These are phyloP conservation scores for Cladosporium sp. DNA, from an alignment of 2,329 filamentous ascomycete genomes.

Conservation along the genomic window DNA sequence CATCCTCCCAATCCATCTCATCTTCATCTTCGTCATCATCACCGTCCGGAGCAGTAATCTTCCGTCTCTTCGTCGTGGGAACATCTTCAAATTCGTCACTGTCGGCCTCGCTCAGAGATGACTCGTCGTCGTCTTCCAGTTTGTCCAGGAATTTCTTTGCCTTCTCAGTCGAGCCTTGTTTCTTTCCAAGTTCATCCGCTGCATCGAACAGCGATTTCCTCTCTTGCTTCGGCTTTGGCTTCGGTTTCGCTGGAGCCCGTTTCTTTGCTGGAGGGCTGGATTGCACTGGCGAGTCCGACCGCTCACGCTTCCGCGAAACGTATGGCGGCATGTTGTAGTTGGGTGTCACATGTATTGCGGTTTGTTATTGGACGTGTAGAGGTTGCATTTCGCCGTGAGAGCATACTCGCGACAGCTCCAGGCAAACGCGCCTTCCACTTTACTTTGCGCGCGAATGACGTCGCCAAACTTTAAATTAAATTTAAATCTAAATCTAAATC, in stretches of 20 bases:
- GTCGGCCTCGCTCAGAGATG: constrained; percentile 40
- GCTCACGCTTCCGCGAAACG: constrained; percentile 63
- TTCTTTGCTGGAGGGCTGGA: constrained; percentile 28
- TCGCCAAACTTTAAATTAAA: not conserved
- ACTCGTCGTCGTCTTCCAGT: constrained; percentile 37
- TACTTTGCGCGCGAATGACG: not conserved
- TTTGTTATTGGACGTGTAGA: not conserved
- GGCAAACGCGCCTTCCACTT: not conserved
- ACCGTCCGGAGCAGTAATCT: constrained; percentile 43
- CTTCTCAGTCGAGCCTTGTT: constrained; percentile 22
- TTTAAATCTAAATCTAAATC: too few species aligned
- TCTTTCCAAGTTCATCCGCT: constrained; percentile 36
- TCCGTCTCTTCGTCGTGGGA: constrained; percentile 39
- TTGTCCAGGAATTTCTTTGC: constrained; percentile 33
- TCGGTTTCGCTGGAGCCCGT: constrained; percentile 26
- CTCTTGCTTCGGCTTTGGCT: constrained; percentile 16
- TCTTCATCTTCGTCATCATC: constrained; percentile 57
- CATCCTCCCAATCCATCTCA: constrained; percentile 57
- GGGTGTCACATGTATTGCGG: not conserved
- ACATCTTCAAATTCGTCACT: constrained; percentile 51
- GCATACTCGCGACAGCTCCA: not conserved
- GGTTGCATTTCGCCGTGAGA: not conserved
- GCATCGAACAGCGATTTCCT: constrained; percentile 43
- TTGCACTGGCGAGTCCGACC: constrained; percentile 43
- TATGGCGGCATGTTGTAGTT: constrained; percentile 60